A percentile compares a stretch with the other conserved stretches of the same genome.
Conservation (phyloP, 2,329 filamentous ascomycete genomes). For the Ophiostoma montium region DNA sequence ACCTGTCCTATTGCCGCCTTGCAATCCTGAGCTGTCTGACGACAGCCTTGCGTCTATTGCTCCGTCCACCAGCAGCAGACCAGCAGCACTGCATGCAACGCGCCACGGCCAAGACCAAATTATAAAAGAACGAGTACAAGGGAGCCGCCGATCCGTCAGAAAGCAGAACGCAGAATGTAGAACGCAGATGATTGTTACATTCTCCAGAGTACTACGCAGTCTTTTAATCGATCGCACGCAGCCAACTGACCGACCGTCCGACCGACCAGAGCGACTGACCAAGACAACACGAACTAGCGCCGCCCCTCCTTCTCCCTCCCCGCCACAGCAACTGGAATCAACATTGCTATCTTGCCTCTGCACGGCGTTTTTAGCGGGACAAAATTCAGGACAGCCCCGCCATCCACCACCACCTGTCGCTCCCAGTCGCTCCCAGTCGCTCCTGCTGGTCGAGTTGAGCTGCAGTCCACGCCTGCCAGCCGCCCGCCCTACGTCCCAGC, state of each 20-base stretch:
- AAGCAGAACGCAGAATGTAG: not conserved
- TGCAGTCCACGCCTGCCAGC: too few species aligned
- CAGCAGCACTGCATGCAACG: not conserved
- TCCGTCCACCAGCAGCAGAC: not conserved
- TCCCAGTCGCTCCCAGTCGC: too few species aligned
- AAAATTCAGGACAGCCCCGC: slow-evolving; percentile 2
- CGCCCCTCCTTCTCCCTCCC: too few species aligned
- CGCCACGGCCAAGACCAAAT: not conserved
- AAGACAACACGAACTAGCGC: too few species aligned
- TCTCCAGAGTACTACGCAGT: too few species aligned
- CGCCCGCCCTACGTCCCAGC: too few species aligned
- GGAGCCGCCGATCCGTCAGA: not conserved
- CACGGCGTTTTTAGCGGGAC: not conserved
- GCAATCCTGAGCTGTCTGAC: slow-evolving; percentile 2
- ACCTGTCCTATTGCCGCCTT: not conserved
- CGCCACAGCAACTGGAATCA: not conserved
- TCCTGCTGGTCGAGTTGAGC: too few species aligned
- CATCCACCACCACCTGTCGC: not conserved
- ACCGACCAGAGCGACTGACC: too few species aligned
- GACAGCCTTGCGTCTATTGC: not conserved
- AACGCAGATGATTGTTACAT: too few species aligned
- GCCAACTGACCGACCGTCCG: too few species aligned
- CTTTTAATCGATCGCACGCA: too few species aligned
- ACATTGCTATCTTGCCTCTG: not conserved
- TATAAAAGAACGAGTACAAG: not conserved